Percentiles rank a stretch among this genome's conserved stretches.
Conservation (phyloP, 2,329 filamentous ascomycete species). For the Ampelomyces quisqualis region DNA sequence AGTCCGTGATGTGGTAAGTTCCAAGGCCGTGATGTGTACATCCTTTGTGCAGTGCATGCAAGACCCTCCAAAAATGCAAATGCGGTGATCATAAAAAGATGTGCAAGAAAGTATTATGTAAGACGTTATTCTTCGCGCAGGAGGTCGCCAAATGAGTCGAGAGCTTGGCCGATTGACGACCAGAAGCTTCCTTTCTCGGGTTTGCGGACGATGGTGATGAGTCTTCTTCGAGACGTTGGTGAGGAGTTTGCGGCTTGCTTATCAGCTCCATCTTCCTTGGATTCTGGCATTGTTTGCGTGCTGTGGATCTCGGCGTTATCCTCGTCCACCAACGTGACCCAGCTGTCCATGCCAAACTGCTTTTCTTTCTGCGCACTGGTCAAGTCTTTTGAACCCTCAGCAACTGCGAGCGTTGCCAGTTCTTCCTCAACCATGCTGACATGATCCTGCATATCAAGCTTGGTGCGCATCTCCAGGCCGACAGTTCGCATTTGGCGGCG, state of each 20-base stretch:
- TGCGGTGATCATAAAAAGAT: neutral
- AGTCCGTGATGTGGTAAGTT: too few relatives aligned
- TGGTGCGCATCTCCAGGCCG: slow-evolving; percentile 15
- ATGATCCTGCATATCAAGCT: slow-evolving; percentile 6
- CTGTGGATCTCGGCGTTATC: slow-evolving; percentile 4
- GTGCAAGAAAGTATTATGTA: too few relatives aligned
- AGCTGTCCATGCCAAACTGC: slow-evolving; percentile 17
- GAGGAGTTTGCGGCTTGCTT: neutral
- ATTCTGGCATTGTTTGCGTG: slow-evolving; percentile 2
- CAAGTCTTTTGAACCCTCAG: neutral
- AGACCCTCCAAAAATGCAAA: too few relatives aligned
- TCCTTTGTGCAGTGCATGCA: too few relatives aligned
- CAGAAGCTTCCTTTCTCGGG: slow-evolving; percentile 22
- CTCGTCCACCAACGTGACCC: slow-evolving; percentile 9
- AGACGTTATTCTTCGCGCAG: slow-evolving; percentile 6
- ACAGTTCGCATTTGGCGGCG: slow-evolving; percentile 24
- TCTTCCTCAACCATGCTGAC: slow-evolving; percentile 1
- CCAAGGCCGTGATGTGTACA: too few relatives aligned
- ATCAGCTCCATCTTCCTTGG: slow-evolving; percentile 9
- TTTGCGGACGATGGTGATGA: slow-evolving; percentile 14
- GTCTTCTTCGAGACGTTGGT: neutral
- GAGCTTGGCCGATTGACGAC: slow-evolving; percentile 21
- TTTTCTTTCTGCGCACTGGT: neutral
- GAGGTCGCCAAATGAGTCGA: slow-evolving; percentile 21
- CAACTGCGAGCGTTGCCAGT: slow-evolving; percentile 3